These are phyloP conservation scores for Linaria vulgaris DNA, from an alignment of 257 asterid species.

Conservation along the genomic window DNA sequence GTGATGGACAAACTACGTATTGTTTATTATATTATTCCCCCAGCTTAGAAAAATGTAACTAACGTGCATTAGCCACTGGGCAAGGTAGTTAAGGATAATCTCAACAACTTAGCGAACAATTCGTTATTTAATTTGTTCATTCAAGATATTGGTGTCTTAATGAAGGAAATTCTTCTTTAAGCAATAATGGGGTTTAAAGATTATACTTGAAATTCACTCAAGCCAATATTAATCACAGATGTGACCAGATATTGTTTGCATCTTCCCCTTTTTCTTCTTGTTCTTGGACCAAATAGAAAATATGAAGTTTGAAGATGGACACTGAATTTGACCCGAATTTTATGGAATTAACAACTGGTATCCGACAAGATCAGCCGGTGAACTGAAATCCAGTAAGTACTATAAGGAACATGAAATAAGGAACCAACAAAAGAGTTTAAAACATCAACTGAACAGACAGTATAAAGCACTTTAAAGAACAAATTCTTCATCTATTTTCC, in stretches of 20 bases:
- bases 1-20: neutral
- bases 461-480: conserved; percentile 3
- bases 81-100: neutral
- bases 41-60: neutral
- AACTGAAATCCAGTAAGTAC: conserved; percentile 48
- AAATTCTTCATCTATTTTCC: conserved; percentile 21
- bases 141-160: conserved; percentile 7
- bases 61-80: conserved; percentile 5
- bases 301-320: neutral
- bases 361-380: conserved; percentile 22
- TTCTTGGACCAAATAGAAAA: too few relatives aligned
- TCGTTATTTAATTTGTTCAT: neutral
- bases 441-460: conserved; percentile 12
- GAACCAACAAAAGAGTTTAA: conserved; percentile 12
- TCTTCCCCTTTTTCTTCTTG: neutral
- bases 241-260: neutral
- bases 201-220: neutral
- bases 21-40: too few relatives aligned
- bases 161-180: conserved; percentile 4
- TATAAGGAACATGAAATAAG: conserved; percentile 29
- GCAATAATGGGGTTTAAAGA: conserved; percentile 13
- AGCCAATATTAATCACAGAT: neutral
- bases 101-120: conserved; percentile 9
- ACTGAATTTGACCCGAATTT: neutral
- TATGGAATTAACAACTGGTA: too few relatives aligned